Percentiles rank a stretch among this genome's conserved stretches.
Conservation (phyloP, 2,329 filamentous ascomycete genomes). For the Bertia moriformis region DNA sequence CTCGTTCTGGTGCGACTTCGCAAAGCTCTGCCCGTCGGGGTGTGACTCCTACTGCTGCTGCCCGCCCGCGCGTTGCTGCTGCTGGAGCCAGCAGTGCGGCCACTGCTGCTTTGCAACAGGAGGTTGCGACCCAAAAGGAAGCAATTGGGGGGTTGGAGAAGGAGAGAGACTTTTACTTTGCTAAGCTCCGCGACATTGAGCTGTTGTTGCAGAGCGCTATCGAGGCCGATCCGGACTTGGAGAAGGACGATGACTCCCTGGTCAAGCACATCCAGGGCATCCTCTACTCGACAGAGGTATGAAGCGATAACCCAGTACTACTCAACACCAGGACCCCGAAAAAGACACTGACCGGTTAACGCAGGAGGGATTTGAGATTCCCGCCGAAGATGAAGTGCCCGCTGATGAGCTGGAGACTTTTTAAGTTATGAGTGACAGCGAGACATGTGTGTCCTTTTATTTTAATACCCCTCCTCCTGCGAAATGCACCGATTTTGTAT, state of each 20-base stretch:
- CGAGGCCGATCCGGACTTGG: constrained; percentile 80
- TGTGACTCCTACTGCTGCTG: constrained; percentile 41
- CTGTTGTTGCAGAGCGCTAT: constrained; percentile 83
- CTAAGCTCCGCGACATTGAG: constrained; percentile 94
- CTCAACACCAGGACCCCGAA: too few relatives aligned
- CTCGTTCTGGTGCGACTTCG: background rate
- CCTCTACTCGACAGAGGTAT: constrained; percentile 81
- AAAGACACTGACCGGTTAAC: background rate
- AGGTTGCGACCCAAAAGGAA: constrained; percentile 83
- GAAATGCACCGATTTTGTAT: too few relatives aligned
- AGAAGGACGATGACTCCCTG: constrained; percentile 82
- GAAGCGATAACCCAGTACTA: too few relatives aligned
- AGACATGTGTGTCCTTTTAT: background rate
- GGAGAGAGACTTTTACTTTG: constrained; percentile 98
- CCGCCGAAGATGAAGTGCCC: constrained; percentile 56
- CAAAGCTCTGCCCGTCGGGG: constrained; percentile 20
- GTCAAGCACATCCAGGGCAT: constrained; percentile 95
- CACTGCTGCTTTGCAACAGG: constrained; percentile 61
- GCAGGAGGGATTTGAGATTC: constrained; percentile 67
- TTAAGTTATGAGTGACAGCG: constrained; percentile 23
- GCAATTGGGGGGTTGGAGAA: constrained; percentile 88
- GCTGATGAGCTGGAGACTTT: constrained; percentile 68
- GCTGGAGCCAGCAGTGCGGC: constrained; percentile 34
- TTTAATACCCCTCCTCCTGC: background rate
- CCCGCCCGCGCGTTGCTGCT: constrained; percentile 25